Evolutionary conservation across 1,284 basidiomycete species (phyloP).

Genomic region (Microbotryomycetes sp.): DNA sequence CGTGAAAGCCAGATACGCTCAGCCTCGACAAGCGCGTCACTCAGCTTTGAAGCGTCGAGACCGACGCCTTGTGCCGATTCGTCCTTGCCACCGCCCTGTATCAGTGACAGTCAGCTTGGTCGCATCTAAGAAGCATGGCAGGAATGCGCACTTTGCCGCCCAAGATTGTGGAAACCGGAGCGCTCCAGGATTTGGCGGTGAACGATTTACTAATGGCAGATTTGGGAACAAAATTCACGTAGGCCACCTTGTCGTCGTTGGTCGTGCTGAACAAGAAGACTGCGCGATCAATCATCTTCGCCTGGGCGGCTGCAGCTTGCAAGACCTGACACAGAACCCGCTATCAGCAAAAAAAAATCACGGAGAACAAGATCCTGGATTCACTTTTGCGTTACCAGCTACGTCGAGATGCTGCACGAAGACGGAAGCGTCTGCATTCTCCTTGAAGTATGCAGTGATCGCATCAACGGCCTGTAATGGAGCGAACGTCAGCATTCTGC

Average conservation of each 20-base stretch:
- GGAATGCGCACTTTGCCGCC: conserved; percentile 67
- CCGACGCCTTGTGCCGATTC: conserved; percentile 84
- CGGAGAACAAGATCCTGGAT: not conserved
- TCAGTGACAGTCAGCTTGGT: not conserved
- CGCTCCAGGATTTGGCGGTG: conserved; percentile 76
- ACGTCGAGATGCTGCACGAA: conserved; percentile 62
- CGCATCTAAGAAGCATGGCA: not conserved
- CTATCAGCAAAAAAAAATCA: not conserved
- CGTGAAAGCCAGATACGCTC: conserved; percentile 7
- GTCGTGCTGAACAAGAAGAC: conserved; percentile 79
- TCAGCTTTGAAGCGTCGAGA: conserved; percentile 54
- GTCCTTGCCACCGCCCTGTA: conserved; percentile 81
- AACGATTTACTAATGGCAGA: conserved; percentile 52
- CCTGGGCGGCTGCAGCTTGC: conserved; percentile 59
- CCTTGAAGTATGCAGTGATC: conserved; percentile 64
- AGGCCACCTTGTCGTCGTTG: conserved; percentile 66
- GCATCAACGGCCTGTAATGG: conserved; percentile 59
- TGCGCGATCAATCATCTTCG: conserved; percentile 71
- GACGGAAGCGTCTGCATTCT: conserved; percentile 59
- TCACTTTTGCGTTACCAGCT: conserved; percentile 72
- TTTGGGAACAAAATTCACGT: conserved; percentile 80
- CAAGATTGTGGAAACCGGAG: conserved; percentile 63
- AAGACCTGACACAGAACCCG: conserved; percentile 50
- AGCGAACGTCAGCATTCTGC: not conserved
- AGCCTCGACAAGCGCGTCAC: conserved; percentile 54